A percentile compares a stretch with the other conserved stretches of the same genome.
These are phyloP conservation scores for Ilyonectria destructans DNA, from an alignment of 2,329 filamentous ascomycete genomes.

Conservation along the genomic window DNA sequence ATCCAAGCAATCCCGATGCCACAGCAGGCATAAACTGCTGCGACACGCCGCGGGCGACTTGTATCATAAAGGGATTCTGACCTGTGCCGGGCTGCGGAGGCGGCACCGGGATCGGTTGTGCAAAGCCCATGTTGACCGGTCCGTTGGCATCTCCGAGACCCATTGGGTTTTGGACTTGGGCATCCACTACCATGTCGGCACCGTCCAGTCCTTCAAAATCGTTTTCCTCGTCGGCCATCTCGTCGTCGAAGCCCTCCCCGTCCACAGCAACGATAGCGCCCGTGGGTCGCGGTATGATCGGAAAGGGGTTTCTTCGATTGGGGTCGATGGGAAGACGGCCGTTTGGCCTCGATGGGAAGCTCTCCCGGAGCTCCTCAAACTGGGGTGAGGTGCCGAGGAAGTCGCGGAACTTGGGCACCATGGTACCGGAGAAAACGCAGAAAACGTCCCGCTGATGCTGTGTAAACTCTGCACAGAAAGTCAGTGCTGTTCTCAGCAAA, in stretches of 20 bases:
- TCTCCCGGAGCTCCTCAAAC: constrained; percentile 63
- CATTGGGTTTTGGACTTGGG: constrained; percentile 48
- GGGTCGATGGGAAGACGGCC: constrained; percentile 22
- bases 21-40: constrained; percentile 41
- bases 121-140: constrained; percentile 31
- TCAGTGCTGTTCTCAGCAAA: constrained; percentile 45
- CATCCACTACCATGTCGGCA: constrained; percentile 58
- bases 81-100: constrained; percentile 47
- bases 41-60: constrained; percentile 32
- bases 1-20: constrained; percentile 38
- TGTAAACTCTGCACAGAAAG: constrained; percentile 81
- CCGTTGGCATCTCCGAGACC: constrained; percentile 34
- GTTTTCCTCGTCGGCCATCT: constrained; percentile 63
- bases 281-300: constrained; percentile 8
- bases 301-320: background rate
- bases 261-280: constrained; percentile 38
- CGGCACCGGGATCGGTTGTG: constrained; percentile 50
- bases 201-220: constrained; percentile 60
- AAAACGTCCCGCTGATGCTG: constrained; percentile 96
- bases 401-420: constrained; percentile 83
- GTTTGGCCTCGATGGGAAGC: constrained; percentile 38
- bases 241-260: constrained; percentile 60
- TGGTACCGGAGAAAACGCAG: constrained; percentile 94
- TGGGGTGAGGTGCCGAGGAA: constrained; percentile 77
- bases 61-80: constrained; percentile 45